Evolutionary conservation across 192 early-diverging fungal genomes (phyloP).

Genomic region (Geranomyces variabilis): DNA sequence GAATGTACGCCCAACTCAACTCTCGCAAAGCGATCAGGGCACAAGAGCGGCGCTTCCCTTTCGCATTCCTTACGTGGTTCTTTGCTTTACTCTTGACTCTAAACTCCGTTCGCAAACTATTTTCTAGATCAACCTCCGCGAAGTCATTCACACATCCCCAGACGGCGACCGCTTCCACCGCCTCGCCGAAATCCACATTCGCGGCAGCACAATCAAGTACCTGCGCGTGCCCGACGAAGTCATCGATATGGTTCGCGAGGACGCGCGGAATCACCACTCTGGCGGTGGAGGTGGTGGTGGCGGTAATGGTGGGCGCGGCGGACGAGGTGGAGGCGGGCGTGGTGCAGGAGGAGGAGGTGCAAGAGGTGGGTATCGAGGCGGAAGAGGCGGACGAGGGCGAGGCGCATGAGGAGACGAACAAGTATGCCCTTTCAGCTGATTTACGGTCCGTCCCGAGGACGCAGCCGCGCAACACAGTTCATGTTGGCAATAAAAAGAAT

Average conservation of each 20-base stretch:
- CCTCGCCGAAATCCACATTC: constrained; percentile 89
- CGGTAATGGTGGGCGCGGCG: constrained; percentile 26
- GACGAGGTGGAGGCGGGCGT: constrained; percentile 28
- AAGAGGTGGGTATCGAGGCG: neutral
- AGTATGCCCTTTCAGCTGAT: neutral
- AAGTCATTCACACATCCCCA: constrained; percentile 91
- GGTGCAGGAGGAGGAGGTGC: constrained; percentile 31
- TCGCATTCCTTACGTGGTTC: too few relatives aligned
- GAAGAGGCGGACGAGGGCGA: neutral
- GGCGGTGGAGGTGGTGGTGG: constrained; percentile 27
- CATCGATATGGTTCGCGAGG: constrained; percentile 87
- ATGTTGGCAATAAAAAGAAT: too few relatives aligned
- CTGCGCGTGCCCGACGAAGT: constrained; percentile 82
- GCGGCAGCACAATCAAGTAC: constrained; percentile 82
- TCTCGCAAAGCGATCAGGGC: too few relatives aligned
- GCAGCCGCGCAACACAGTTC: too few relatives aligned
- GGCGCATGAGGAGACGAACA: neutral
- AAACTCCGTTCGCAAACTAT: too few relatives aligned
- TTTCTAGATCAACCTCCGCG: constrained; percentile 73
- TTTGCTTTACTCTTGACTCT: too few relatives aligned
- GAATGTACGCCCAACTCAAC: constrained; percentile 70
- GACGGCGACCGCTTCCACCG: constrained; percentile 94
- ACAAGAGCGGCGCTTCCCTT: neutral
- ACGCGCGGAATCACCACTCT: neutral
- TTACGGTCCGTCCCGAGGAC: too few relatives aligned